Base-by-base conservation (phyloP, 225 moss, liverwort and hornwort genomes). In the Bryoerythrophyllum caledonicum region DNA sequence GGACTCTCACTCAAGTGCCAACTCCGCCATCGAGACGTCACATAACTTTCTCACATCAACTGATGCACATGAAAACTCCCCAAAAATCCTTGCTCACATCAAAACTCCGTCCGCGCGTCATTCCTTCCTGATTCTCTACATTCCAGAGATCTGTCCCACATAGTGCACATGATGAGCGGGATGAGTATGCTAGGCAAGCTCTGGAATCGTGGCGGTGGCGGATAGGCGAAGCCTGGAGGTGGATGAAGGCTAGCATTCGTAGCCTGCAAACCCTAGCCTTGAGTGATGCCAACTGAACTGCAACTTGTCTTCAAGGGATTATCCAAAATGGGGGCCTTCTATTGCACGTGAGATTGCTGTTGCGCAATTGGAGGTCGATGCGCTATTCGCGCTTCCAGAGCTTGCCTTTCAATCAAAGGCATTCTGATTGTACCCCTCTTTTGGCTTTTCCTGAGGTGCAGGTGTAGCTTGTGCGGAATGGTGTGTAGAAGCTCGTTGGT, bases 201-300 rank as follows among this genome's bases (percentile, higher is more conserved):
- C 0, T 41, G 66, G 64, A 32, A 5, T 0, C 17, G 70, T 60
- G 70, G 70, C 51, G 67, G 58, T 48, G 72, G 46, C 35, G 37
- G 60, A 63, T 27, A 56, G 17, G 55, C 55, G 28, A 23, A 26
- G 25, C 13, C 16, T 25, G 12, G 65, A 46, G 20, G 28, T 67
- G 81, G 81, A 84, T 84, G 84, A 84, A 81, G 76, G 69, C 28
- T 8, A 23, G 49, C 71, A 78, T 84, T 84, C 81, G 81, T 84
- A 63, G 78, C 67, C 48, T 69, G n/a, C 16, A 63, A 74, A 34
- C 74, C 84, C 81, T 84, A 84, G 63, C 57, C 67, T 74, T 41
- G 40, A n/a, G 21, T 38, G 38, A 38, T 10, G 38, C 7, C 38
- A 38, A 38, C 38, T 38, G 38, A 38, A 38, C n/a, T n/a, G n/a